A percentile compares a stretch with the other conserved stretches of the same genome.
phyloP scores from a whole-genome alignment of 139 green algal species.

The Picochlorum sp. region DNA sequence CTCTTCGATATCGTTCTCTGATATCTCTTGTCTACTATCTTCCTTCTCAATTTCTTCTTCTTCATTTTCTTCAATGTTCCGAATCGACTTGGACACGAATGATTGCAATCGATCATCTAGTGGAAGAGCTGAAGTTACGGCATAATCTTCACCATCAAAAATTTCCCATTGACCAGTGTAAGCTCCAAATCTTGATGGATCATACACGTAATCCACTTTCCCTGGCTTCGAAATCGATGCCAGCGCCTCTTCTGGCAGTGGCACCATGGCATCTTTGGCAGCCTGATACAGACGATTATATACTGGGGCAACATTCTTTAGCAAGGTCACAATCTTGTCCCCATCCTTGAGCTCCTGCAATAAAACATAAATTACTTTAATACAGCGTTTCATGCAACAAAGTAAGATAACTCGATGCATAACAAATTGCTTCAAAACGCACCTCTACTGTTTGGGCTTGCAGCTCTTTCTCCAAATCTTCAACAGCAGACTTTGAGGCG shows the following conservation, averaged over 20 bases:
- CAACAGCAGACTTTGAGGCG: not conserved
- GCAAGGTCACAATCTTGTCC: conserved; percentile 6
- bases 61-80: not conserved
- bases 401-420: not conserved
- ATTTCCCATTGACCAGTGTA: not conserved
- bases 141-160: conserved; percentile 6
- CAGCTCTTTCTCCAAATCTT: conserved; percentile 2
- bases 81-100: not conserved
- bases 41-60: not conserved
- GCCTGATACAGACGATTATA: conserved; percentile 24
- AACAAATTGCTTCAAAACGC: too few species aligned
- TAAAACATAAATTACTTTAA: not conserved
- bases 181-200: not conserved
- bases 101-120: not conserved
- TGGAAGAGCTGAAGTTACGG: not conserved
- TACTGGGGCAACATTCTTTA: conserved; percentile 13
- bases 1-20: too few species aligned
- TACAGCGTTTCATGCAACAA: not conserved
- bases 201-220: not conserved
- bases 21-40: not conserved
- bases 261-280: conserved; percentile 7
- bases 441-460: conserved; percentile 16
- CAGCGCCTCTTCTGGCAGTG: conserved; percentile 2
- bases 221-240: not conserved
- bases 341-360: conserved; percentile 4